phyloP scores from a whole-genome alignment of 2,329 filamentous ascomycete genomes.

The Nigrospora oryzae region DNA sequence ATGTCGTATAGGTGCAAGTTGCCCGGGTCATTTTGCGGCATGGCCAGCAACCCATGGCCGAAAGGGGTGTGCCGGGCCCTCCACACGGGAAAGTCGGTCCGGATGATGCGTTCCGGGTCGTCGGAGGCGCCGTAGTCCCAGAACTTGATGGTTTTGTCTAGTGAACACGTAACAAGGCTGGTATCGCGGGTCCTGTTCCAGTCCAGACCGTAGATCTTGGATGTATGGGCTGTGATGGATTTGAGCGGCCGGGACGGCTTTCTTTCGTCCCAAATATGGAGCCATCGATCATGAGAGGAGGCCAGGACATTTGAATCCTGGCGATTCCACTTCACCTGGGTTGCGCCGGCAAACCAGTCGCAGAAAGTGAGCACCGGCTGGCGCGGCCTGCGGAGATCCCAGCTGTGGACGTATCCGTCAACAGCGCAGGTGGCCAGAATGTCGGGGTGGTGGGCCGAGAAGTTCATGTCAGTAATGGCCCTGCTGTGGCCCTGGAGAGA shows the following conservation, averaged over 20 bases:
- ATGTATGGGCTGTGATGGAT: slow-evolving; percentile 80
- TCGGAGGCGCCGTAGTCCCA: slow-evolving; percentile 68
- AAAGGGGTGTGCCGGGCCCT: slow-evolving; percentile 87
- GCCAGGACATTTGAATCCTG: slow-evolving; percentile 81
- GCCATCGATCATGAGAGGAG: slow-evolving; percentile 79
- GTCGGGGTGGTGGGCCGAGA: slow-evolving; percentile 87
- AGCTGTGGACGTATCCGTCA: slow-evolving; percentile 87
- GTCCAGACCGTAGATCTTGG: slow-evolving; percentile 92
- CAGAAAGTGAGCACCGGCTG: slow-evolving; percentile 74
- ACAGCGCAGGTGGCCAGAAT: slow-evolving; percentile 84
- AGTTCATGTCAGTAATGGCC: slow-evolving; percentile 94
- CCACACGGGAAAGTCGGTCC: slow-evolving; percentile 82
- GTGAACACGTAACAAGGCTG: slow-evolving; percentile 75
- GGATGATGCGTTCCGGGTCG: slow-evolving; percentile 69
- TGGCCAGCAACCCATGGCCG: slow-evolving; percentile 74
- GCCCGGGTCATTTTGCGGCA: slow-evolving; percentile 84
- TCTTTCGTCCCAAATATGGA: slow-evolving; percentile 86
- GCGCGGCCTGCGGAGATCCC: slow-evolving; percentile 72
- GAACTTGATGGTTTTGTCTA: slow-evolving; percentile 88
- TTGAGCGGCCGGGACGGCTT: slow-evolving; percentile 69
- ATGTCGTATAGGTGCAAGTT: slow-evolving; percentile 79
- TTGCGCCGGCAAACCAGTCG: slow-evolving; percentile 89
- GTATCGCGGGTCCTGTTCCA: slow-evolving; percentile 76
- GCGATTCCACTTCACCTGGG: slow-evolving; percentile 91
- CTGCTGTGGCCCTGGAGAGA: slow-evolving; percentile 78